phyloP scores from a whole-genome alignment of 345 rosid species.

The Gossypium turneri region DNA sequence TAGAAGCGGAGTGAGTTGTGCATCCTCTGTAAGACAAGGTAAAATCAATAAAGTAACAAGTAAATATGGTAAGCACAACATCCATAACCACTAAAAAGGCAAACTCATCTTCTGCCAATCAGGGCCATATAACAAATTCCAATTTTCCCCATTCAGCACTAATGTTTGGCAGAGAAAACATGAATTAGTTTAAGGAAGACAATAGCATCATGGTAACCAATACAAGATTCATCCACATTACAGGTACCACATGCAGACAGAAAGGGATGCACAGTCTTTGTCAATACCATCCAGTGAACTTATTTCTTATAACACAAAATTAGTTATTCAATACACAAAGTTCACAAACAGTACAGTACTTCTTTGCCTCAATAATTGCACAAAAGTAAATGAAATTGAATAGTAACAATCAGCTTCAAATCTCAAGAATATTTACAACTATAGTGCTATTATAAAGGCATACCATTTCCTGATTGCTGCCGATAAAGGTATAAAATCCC shows the following conservation, averaged over 20 bases:
- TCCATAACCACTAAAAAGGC: not conserved
- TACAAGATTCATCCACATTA: conserved; percentile 6
- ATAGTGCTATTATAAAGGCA: conserved; percentile 8
- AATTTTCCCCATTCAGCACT: not conserved
- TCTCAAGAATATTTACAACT: not conserved
- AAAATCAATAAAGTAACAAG: not conserved
- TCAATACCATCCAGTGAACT: not conserved
- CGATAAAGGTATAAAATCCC: conserved; percentile 53
- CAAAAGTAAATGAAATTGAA: not conserved
- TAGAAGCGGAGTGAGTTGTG: conserved; percentile 72
- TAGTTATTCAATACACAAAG: not conserved
- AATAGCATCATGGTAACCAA: not conserved
- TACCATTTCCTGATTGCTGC: conserved; percentile 65
- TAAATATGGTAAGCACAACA: not conserved
- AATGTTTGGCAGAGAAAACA: not conserved
- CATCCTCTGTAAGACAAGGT: conserved; percentile 51
- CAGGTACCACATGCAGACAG: not conserved
- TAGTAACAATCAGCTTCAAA: conserved; percentile 1
- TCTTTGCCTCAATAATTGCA: not conserved
- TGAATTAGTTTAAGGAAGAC: not conserved
- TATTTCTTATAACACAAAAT: not conserved
- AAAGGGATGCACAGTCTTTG: not conserved
- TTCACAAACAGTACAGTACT: not conserved
- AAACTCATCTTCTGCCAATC: not conserved
- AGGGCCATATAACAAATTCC: not conserved